These are phyloP conservation scores for Macrophomina phaseolina DNA, from an alignment of 2,329 filamentous ascomycete genomes.

Conservation along the genomic window DNA sequence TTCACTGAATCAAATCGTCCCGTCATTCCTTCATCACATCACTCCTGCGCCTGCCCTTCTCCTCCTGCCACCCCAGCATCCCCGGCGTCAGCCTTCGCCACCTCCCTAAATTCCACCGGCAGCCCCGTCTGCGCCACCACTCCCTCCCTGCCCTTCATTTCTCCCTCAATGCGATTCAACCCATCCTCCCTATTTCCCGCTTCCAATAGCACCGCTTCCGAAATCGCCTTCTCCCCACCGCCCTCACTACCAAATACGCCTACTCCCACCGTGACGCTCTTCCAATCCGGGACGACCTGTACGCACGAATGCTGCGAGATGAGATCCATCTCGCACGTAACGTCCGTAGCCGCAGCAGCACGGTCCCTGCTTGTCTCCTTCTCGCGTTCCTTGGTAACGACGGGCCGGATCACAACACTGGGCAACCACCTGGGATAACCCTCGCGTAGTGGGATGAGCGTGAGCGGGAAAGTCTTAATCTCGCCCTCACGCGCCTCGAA, in stretches of 20 bases:
- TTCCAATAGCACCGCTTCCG: conserved; percentile 19
- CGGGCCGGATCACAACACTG: conserved; percentile 1
- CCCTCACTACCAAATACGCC: conserved; percentile 6
- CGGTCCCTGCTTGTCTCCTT: conserved; percentile 30
- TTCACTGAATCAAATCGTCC: neutral
- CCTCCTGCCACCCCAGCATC: neutral
- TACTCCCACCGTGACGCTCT: conserved; percentile 62
- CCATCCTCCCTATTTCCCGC: conserved; percentile 15
- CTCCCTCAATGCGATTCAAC: neutral
- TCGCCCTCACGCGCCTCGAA: conserved; percentile 65
- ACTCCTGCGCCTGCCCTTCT: neutral
- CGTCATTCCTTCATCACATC: neutral
- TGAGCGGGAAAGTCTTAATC: conserved; percentile 64
- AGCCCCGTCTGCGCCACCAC: neutral
- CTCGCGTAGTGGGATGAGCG: conserved; percentile 74
- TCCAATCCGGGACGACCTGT: conserved; percentile 73
- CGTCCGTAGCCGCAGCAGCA: conserved; percentile 32
- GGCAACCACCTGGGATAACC: conserved; percentile 74
- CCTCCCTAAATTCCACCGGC: conserved; percentile 3
- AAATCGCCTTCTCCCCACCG: conserved; percentile 4
- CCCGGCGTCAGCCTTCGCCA: neutral
- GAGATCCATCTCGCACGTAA: conserved; percentile 78
- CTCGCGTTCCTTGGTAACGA: conserved; percentile 29
- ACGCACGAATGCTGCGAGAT: conserved; percentile 79
- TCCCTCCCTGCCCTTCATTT: neutral